Base-by-base conservation (phyloP, 768 basidiomycete genomes). In the Solioccasus polychromus region DNA sequence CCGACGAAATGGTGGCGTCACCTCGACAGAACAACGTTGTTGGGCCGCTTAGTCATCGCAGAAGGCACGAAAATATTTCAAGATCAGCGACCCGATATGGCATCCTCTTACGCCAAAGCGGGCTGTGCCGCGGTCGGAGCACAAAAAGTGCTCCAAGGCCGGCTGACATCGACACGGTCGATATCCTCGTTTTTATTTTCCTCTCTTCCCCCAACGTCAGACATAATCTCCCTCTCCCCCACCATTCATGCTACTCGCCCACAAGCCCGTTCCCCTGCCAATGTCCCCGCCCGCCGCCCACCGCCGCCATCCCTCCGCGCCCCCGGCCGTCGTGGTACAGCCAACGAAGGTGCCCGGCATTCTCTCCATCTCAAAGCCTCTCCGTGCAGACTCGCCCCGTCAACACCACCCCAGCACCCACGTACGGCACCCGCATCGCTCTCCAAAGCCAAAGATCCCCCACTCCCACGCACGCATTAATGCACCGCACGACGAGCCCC, bases 321-420 rank as follows among this genome's bases (percentile, higher is more conserved):
- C 83, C 8, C 77, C 79, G 1, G 74, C 79, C 28, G 77, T 83
- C 56, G 73, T 82, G 49, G 79, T 85, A 4, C 83, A 85, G 62
- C 80, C 87, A 3, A 86, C 87, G 11, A 75, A 76, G 44, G 85
- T 79, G 0, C 87, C 86, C 1, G 87, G 87, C 60, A 74, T 89
- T 8, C 75, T 89, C 41, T 77, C 81, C 38, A 73, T 89, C 39
- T 79, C 83, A 43, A 84, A 81, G 71, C 81, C 80, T 11, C 42
- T 34, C 35, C 67, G 67, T 28, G 59, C 62, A 38, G 59, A 62
- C 6, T 50, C 61, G 0, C 68, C 66, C 7, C 67, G 68, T 35
- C 67, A 64, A 22, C 68, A 70, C 41, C 70, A 62, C 0, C 60
- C 66, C 22, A 70, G 68, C 44, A 54, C 60, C 24, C 66, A 68